Conservation (phyloP, 345 rosid genomes). For the Eucalyptus globulus region DNA sequence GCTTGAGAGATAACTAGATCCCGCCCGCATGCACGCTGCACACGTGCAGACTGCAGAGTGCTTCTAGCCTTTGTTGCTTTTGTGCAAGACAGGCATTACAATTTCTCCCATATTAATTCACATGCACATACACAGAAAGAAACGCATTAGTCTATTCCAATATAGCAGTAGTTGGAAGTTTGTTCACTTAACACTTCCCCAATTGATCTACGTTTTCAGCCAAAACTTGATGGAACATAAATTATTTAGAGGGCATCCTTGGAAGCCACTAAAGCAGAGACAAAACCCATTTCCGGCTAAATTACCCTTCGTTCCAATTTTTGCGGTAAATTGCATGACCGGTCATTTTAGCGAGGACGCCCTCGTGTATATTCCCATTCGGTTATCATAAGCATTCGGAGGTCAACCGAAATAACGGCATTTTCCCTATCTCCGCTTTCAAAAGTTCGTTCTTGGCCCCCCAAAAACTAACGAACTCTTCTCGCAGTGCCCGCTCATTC, state of each 20-base stretch:
- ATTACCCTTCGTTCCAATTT: not conserved
- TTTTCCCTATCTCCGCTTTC: not conserved
- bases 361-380: not conserved
- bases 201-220: not conserved
- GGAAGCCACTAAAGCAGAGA: no score
- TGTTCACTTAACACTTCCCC: not conserved
- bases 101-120: not conserved
- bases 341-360: not conserved
- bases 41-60: not conserved
- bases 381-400: not conserved
- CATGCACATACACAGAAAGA: not conserved
- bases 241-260: no score
- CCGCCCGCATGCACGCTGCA: fast-evolving
- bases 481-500: not conserved
- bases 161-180: not conserved
- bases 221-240: not conserved
- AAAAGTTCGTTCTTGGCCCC: not conserved
- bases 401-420: not conserved
- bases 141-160: not conserved
- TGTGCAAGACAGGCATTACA: not conserved
- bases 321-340: not conserved
- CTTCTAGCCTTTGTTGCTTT: not conserved
- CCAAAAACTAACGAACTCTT: not conserved
- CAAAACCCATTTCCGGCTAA: not conserved
- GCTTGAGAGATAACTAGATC: not conserved